Evolutionary conservation across 768 basidiomycete genomes (phyloP).

Genomic region (Rhizopogon vesiculosus): DNA sequence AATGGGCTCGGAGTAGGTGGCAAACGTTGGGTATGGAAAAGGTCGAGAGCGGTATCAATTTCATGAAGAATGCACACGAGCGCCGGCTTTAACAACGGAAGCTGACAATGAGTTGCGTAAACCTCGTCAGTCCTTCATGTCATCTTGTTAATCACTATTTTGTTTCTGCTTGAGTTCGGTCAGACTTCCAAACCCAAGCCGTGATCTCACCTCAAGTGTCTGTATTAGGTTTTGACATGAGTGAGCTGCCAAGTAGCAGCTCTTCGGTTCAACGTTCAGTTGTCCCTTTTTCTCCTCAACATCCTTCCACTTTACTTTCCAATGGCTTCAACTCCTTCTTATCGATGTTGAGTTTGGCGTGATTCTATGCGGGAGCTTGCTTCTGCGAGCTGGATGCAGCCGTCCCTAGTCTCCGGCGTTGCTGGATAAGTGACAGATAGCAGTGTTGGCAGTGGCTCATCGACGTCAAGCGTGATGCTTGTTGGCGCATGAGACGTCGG

Average conservation of each 20-base stretch:
- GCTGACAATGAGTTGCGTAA: slow-evolving; percentile 35
- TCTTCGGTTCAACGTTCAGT: slow-evolving; percentile 75
- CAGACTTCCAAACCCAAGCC: too few relatives aligned
- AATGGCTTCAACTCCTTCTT: slow-evolving; percentile 58
- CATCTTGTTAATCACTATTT: too few relatives aligned
- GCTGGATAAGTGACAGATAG: too few relatives aligned
- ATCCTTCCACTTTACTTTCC: slow-evolving; percentile 71
- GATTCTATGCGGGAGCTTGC: slow-evolving; percentile 71
- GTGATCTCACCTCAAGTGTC: too few relatives aligned
- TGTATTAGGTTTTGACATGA: slow-evolving; percentile 46
- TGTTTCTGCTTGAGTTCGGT: too few relatives aligned
- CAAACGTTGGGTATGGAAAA: slow-evolving; percentile 82
- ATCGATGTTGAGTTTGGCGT: slow-evolving; percentile 67
- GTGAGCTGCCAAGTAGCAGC: slow-evolving; percentile 83
- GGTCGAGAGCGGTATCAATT: slow-evolving; percentile 85
- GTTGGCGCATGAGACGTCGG: slow-evolving; percentile 5
- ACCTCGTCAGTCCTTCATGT: too few relatives aligned
- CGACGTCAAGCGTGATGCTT: slow-evolving; percentile 58
- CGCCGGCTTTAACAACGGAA: slow-evolving; percentile 78
- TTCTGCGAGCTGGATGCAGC: slow-evolving; percentile 91
- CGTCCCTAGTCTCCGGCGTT: slow-evolving; percentile 52
- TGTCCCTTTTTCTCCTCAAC: slow-evolving; percentile 70
- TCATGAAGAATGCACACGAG: slow-evolving; percentile 89
- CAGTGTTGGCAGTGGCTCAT: slow-evolving; percentile 69
- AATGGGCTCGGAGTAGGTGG: too few relatives aligned